Percentiles rank a stretch among this genome's conserved stretches.
Conservation (phyloP, 768 basidiomycete species). For the Tricholoma saponaceum region DNA sequence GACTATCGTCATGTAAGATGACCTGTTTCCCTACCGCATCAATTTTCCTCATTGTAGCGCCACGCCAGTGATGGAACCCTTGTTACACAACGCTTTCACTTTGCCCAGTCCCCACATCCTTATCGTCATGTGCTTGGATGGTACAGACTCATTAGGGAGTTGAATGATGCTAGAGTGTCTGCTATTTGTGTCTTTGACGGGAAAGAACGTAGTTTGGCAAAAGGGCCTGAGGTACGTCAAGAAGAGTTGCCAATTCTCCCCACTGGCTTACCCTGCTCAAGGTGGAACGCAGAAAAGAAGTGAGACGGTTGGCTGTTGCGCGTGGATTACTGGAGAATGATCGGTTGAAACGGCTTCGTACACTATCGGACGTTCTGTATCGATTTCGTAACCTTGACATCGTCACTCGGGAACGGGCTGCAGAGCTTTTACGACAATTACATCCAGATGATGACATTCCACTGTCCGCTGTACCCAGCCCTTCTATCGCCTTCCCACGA, state of each 20-base stretch:
- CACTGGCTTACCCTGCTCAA: slow-evolving; percentile 18
- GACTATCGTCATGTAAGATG: slow-evolving; percentile 67
- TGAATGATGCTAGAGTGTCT: slow-evolving; percentile 50
- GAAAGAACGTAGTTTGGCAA: slow-evolving; percentile 59
- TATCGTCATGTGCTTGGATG: slow-evolving; percentile 75
- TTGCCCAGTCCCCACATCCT: slow-evolving; percentile 56
- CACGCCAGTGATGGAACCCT: slow-evolving; percentile 74
- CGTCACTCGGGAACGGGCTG: slow-evolving; percentile 22
- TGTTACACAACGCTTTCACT: slow-evolving; percentile 80
- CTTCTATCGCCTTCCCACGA: neutral
- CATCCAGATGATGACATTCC: neutral
- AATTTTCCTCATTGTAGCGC: slow-evolving; percentile 6
- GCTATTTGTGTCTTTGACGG: slow-evolving; percentile 84
- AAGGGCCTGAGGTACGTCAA: slow-evolving; percentile 60
- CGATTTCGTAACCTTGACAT: slow-evolving; percentile 31
- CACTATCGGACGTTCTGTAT: slow-evolving; percentile 35
- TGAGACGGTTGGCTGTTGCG: slow-evolving; percentile 40
- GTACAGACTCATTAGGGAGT: slow-evolving; percentile 65
- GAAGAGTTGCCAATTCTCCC: neutral
- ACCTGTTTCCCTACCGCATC: slow-evolving; percentile 3
- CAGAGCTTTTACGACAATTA: slow-evolving; percentile 8
- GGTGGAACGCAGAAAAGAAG: slow-evolving; percentile 53
- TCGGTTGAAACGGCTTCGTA: slow-evolving; percentile 51
- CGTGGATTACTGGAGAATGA: slow-evolving; percentile 57
- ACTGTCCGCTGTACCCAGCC: neutral